Conservation (phyloP, 345 rosid species). For the Brassica cretica region DNA sequence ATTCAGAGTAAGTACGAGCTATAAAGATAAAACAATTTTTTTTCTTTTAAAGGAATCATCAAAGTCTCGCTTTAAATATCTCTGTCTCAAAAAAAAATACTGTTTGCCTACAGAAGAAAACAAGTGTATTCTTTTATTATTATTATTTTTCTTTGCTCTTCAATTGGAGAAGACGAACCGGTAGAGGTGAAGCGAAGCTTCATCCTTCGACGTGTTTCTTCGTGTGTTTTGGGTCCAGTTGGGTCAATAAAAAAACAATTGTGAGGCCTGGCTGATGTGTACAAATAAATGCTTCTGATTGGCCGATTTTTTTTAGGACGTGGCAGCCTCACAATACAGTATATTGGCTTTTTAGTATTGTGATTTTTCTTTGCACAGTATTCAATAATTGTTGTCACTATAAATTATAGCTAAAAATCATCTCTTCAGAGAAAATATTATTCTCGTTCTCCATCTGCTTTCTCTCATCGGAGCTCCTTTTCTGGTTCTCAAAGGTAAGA, state of each 20-base stretch:
- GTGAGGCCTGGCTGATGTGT: too few relatives aligned
- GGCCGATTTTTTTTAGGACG: too few relatives aligned
- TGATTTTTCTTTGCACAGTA: neutral
- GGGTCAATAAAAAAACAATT: too few relatives aligned
- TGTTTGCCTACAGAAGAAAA: conserved; percentile 23
- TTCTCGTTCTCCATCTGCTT: neutral
- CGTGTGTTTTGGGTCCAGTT: too few relatives aligned
- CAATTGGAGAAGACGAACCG: too few relatives aligned
- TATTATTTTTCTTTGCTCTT: too few relatives aligned
- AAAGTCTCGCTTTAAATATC: neutral
- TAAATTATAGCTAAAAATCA: neutral
- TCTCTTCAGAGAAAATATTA: neutral
- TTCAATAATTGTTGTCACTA: conserved; percentile 18
- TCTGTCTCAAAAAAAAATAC: conserved; percentile 11
- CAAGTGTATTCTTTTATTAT: neutral
- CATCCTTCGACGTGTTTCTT: too few relatives aligned
- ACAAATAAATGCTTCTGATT: too few relatives aligned
- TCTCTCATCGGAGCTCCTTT: conserved; percentile 7
- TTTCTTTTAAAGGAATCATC: neutral
- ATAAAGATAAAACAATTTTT: neutral
- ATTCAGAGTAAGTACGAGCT: conserved; percentile 16
- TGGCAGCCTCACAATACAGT: too few relatives aligned
- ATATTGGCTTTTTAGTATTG: too few relatives aligned
- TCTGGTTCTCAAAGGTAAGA: conserved; percentile 23
- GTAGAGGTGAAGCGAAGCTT: too few relatives aligned